These are phyloP conservation scores for Moesziomyces aphidis DNA, from an alignment of 1,284 basidiomycete genomes.

Conservation along the genomic window DNA sequence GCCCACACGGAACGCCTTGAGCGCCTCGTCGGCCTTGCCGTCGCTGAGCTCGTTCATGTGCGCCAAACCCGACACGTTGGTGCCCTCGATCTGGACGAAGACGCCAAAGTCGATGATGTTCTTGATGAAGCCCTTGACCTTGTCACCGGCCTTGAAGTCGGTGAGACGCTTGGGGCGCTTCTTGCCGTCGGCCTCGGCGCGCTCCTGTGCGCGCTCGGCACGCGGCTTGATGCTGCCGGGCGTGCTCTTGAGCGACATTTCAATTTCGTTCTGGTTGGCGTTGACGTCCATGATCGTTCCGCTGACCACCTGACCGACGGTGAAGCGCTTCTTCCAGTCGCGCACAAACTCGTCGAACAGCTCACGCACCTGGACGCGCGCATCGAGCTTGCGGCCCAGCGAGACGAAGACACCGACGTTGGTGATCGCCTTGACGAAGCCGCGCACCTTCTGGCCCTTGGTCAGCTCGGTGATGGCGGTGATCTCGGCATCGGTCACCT, in stretches of 20 bases:
- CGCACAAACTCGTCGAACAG: constrained; percentile 82
- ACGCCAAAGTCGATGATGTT: constrained; percentile 86
- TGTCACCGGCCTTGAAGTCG: constrained; percentile 66
- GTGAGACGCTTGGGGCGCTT: constrained; percentile 36
- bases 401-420: constrained; percentile 88
- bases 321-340: constrained; percentile 90
- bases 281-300: constrained; percentile 84
- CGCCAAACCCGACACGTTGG: constrained; percentile 87
- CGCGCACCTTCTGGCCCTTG: constrained; percentile 77
- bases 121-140: constrained; percentile 67
- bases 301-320: constrained; percentile 83
- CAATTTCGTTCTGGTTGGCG: constrained; percentile 78
- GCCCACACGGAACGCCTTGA: constrained; percentile 85
- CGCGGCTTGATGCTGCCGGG: constrained; percentile 66
- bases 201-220: constrained; percentile 67
- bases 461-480: constrained; percentile 71
- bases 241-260: constrained; percentile 80
- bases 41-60: constrained; percentile 74
- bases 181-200: constrained; percentile 13
- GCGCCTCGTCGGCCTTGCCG: constrained; percentile 72
- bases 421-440: constrained; percentile 87
- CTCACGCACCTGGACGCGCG: constrained; percentile 92
- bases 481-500: constrained; percentile 70
- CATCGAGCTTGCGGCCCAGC: constrained; percentile 83
- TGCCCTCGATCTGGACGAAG: constrained; percentile 87